A percentile compares a stretch with the other conserved stretches of the same genome.
Evolutionary conservation across 805 yeast species (phyloP).

Genomic region (Pichia kluyveri): DNA sequence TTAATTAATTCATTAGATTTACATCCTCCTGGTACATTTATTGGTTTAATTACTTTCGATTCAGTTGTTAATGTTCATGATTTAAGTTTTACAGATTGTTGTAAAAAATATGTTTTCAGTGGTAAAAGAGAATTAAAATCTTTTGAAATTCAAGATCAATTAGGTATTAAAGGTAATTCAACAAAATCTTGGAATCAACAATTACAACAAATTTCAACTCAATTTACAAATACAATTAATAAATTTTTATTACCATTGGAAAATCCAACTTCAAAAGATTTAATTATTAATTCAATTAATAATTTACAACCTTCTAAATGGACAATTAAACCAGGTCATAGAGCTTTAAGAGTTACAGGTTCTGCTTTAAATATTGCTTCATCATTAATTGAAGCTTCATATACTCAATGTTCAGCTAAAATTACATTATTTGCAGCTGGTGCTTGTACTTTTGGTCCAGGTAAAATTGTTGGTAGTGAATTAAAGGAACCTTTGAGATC

Average conservation of each 20-base stretch:
- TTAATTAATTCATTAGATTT: constrained; percentile 65
- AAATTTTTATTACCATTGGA: constrained; percentile 28
- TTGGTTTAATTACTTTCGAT: constrained; percentile 84
- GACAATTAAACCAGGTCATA: constrained; percentile 75
- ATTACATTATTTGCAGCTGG: constrained; percentile 89
- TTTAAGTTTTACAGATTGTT: constrained; percentile 50
- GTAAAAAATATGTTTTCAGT: constrained; percentile 73
- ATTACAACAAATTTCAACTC: constrained; percentile 21
- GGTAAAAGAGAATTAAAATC: constrained; percentile 75
- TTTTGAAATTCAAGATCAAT: constrained; percentile 27
- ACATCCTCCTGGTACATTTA: constrained; percentile 82
- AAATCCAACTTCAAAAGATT: constrained; percentile 57
- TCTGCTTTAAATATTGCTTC: constrained; percentile 84
- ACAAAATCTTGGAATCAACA: constrained; percentile 31
- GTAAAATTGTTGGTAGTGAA: constrained; percentile 84
- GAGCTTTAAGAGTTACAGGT: constrained; percentile 90
- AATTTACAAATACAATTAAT: constrained; percentile 26
- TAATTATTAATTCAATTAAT: constrained; percentile 71
- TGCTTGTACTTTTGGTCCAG: constrained; percentile 92
- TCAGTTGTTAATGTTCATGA: constrained; percentile 89
- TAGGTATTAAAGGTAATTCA: constrained; percentile 29
- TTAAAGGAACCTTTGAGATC: constrained; percentile 95
- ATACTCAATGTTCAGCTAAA: constrained; percentile 81
- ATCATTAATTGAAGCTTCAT: constrained; percentile 70
- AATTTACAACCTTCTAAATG: constrained; percentile 54